phyloP scores from a whole-genome alignment of 2,329 filamentous ascomycete species.

The Hymenoscyphus occultus region DNA sequence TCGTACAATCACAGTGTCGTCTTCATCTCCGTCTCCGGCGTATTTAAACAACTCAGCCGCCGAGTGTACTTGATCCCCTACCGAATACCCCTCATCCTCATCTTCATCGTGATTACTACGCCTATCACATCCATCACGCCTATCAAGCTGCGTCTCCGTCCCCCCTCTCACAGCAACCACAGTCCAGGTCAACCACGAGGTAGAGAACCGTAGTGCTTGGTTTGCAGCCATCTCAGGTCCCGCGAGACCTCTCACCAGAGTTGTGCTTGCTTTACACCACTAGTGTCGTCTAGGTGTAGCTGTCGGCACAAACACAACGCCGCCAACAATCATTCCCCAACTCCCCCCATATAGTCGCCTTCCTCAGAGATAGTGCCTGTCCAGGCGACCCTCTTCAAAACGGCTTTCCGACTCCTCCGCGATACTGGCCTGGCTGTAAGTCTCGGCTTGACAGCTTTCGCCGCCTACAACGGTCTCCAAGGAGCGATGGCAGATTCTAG shows the following conservation, averaged over 20 bases:
- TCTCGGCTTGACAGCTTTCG: constrained; percentile 56
- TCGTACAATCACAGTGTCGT: constrained; percentile 1
- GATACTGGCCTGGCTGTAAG: constrained; percentile 54
- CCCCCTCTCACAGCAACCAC: not conserved
- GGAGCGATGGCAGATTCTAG: constrained; percentile 38
- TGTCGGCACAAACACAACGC: not conserved
- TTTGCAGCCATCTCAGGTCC: no score
- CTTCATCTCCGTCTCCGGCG: not conserved
- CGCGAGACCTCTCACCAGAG: not conserved
- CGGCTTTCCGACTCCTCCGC: constrained; percentile 57
- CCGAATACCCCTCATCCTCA: not conserved
- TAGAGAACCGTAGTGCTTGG: not conserved
- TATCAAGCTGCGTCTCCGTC: not conserved
- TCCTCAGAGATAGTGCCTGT: not conserved
- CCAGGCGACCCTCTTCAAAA: constrained; percentile 36
- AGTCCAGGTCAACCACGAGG: constrained; percentile 7
- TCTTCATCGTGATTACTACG: constrained; percentile 3
- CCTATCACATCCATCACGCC: not conserved
- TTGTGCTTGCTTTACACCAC: not conserved
- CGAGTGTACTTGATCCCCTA: not conserved
- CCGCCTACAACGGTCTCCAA: constrained; percentile 51
- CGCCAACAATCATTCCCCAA: not conserved
- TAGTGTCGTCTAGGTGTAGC: not conserved
- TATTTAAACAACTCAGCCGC: not conserved
- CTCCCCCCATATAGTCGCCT: not conserved